Evolutionary conservation across 2,329 filamentous ascomycete genomes (phyloP), one percentile per base, ranked within the genome.

Genomic region (Macrophomina phaseolina): DNA sequence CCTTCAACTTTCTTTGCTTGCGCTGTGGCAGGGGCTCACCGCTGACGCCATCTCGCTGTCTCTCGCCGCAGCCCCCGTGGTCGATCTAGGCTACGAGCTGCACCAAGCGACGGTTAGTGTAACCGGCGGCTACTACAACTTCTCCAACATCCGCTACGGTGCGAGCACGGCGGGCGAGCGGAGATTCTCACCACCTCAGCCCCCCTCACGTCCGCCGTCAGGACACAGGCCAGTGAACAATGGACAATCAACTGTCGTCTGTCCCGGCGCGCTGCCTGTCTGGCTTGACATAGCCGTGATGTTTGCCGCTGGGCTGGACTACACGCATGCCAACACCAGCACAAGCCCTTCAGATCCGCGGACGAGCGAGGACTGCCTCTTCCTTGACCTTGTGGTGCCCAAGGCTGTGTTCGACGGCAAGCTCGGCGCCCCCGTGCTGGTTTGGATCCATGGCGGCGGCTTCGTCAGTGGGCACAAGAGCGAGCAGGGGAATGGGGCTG

Each of bases 71-170:
- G 11, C 18, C 14, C 52, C 52, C 30, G 12, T 55, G 18, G 52
- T 55, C 30, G 30, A 55, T 30, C 30, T 55, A 6, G 14, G 52
- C 52, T 55, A 55, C 52, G 52, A 55, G 34, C 52, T 55, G n/a
- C 52, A 55, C 52, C 32, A 55, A 16, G 52, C 52, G n/a, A 55
- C 52, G 18, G 52, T 55, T 6, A 55, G 36, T 36, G 52, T 55
- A 55, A 55, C 52, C 8, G 52, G 52, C 30, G 34, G 34, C 52
- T 55, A 55, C 34, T 55, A 55, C 52, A 55, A 55, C 34, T 55
- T 55, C 34, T 55, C 52, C 52, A 55, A 55, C 52, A 40, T 55
- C 30, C 52, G 52, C 52, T 55, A 55, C 34, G 52, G 14, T n/a
- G 14, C 28, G 16, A 40, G 14, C 14, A 34, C 52, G 14, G 52